A percentile compares a stretch with the other conserved stretches of the same genome.
Conservation (phyloP, 2,329 filamentous ascomycete species). For the Ophiostoma australiae region DNA sequence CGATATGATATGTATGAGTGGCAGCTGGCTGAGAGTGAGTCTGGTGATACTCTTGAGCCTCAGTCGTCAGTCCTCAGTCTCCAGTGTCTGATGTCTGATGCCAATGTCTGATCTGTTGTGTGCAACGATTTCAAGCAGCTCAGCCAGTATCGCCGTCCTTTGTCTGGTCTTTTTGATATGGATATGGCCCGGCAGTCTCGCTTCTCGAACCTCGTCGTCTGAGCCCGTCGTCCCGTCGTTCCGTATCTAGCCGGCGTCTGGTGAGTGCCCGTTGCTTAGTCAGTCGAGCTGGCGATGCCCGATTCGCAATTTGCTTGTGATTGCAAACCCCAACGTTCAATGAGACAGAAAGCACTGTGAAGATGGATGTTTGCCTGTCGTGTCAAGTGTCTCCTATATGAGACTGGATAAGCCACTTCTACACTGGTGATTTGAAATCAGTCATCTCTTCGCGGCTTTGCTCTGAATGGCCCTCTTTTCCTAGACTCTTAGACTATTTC, state of each 20-base stretch:
- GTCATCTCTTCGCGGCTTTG: constrained; percentile 10
- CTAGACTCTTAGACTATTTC: neutral
- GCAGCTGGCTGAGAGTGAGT: neutral
- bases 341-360: neutral
- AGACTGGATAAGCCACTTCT: neutral
- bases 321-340: neutral
- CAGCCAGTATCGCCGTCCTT: neutral
- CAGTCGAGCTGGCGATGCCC: neutral
- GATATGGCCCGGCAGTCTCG: neutral
- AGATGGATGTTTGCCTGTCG: neutral
- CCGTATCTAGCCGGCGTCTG: neutral
- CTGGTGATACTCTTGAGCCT: too few species aligned
- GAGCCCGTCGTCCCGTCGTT: neutral
- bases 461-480: neutral
- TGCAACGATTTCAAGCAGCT: constrained; percentile 1
- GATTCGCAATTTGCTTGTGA: neutral
- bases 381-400: neutral
- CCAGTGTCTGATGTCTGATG: neutral
- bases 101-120: neutral
- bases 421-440: constrained; percentile 17
- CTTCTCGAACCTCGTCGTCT: neutral
- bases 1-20: neutral
- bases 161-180: neutral
- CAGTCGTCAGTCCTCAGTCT: neutral
- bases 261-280: neutral